These are phyloP conservation scores for Echium plantagineum DNA, from an alignment of 257 asterid genomes.

Conservation along the genomic window DNA sequence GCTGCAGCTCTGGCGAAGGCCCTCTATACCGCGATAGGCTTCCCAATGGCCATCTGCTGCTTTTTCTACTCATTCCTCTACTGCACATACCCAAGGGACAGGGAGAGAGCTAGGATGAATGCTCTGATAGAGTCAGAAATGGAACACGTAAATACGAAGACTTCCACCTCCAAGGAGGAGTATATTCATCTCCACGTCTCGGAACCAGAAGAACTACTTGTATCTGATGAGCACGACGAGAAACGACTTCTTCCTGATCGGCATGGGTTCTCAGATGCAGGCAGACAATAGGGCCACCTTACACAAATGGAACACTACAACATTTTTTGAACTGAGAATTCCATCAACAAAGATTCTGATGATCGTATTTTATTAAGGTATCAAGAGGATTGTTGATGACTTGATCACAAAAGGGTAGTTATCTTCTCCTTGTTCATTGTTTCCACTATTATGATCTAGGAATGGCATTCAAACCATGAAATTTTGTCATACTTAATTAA, in stretches of 20 bases:
- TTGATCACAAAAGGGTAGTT: too few relatives aligned
- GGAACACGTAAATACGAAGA: conserved; percentile 32
- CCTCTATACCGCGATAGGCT: conserved; percentile 75
- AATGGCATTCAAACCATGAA: background rate
- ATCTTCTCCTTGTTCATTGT: too few relatives aligned
- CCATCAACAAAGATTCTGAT: too few relatives aligned
- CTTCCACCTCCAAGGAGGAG: conserved; percentile 19
- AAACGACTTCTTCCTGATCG: conserved; percentile 33
- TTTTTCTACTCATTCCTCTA: conserved; percentile 60
- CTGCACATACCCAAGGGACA: conserved; percentile 66
- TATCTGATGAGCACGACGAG: conserved; percentile 37
- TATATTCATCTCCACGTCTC: conserved; percentile 15
- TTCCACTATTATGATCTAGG: too few relatives aligned
- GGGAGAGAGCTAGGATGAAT: conserved; percentile 73
- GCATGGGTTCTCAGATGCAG: conserved; percentile 15
- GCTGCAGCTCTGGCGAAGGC: conserved; percentile 87
- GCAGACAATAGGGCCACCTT: conserved; percentile 9
- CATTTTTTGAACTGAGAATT: background rate
- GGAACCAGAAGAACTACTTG: conserved; percentile 22
- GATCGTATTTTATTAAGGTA: too few relatives aligned
- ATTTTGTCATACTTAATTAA: background rate
- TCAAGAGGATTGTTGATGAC: too few relatives aligned
- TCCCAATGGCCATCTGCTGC: conserved; percentile 64
- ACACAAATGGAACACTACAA: background rate
- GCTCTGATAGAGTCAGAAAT: conserved; percentile 49